Evolutionary conservation across 1,284 basidiomycete species (phyloP).

Genomic region (Irpex sp.): DNA sequence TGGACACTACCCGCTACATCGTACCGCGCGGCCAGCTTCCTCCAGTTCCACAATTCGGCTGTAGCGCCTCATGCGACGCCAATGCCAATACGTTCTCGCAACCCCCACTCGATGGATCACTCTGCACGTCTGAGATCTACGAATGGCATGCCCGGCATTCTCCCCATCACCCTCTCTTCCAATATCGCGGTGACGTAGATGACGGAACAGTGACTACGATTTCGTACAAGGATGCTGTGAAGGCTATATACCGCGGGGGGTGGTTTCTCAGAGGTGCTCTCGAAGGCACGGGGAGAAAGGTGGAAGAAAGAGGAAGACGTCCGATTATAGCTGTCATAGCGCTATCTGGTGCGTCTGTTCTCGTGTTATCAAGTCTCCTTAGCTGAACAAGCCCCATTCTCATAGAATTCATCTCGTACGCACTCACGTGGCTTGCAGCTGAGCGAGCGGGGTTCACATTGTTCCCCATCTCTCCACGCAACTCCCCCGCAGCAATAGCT

Average conservation of each 20-base stretch:
- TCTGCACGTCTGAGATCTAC: slow-evolving; percentile 22
- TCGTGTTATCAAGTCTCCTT: too few relatives aligned
- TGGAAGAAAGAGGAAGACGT: neutral
- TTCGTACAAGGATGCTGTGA: slow-evolving; percentile 7
- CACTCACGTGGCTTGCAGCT: too few relatives aligned
- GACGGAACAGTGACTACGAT: slow-evolving; percentile 11
- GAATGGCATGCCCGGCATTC: slow-evolving; percentile 25
- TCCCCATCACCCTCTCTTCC: slow-evolving; percentile 24
- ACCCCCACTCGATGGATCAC: slow-evolving; percentile 9
- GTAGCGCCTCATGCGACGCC: neutral
- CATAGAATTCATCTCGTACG: too few relatives aligned
- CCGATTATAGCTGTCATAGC: too few relatives aligned
- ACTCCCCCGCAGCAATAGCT: slow-evolving; percentile 29
- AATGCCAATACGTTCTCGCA: slow-evolving; percentile 2
- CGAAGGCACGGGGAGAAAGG: slow-evolving; percentile 20
- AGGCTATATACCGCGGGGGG: slow-evolving; percentile 10
- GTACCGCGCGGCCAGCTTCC: neutral
- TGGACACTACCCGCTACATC: neutral
- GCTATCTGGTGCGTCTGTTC: too few relatives aligned
- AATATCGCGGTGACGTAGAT: slow-evolving; percentile 13
- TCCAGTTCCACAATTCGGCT: neutral
- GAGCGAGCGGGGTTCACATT: slow-evolving; percentile 21
- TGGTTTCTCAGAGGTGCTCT: neutral
- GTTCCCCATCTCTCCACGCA: slow-evolving; percentile 36
- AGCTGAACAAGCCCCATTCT: too few relatives aligned